Base-by-base conservation (phyloP, 148 eudicot species). In the Mesembryanthemum crystallinum region DNA sequence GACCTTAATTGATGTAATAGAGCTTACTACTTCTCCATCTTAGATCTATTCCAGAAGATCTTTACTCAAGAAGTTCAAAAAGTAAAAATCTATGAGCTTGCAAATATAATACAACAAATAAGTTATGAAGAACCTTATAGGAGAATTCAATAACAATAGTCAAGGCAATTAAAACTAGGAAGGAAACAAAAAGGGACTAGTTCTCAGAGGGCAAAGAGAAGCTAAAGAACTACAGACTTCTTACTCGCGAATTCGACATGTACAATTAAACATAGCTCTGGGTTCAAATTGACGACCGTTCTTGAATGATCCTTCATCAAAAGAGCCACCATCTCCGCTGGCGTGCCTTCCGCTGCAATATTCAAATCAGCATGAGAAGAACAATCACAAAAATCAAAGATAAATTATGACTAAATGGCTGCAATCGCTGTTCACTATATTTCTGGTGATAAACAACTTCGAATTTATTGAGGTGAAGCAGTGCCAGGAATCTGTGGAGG, bases 321-420 rank as follows among this genome's bases (percentile, higher is more conserved):
- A 90, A 90, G 9, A 84, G 80, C 95, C 96, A 91, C 91, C 91
- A 87, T 80, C 90, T 75, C 47, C 86, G 75, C 66, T 75, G 85
- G 47, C 85, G 69, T 30, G 81, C 68, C 54, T 82, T 83, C 72
- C 73, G 72, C 89, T 85, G 86, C 74, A 83, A 49, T 17, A 78
- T n/a, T 75, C 8, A 25, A 25, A 77, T 42, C 54, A 82, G 18
- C 45, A 67, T 30, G 60, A 21, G 60, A 66, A 10, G 18, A 3
- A 62, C 30, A 7, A 70, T 14, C n/a, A n/a, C 43, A 24, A 58
- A 51, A 45, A 23, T 4, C 63, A 17, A 11, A 27, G 4, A 73
- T 39, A 45, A 20, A 47, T 20, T 1, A 28, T 33, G 35, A 62
- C 21, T 8, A 47, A 5, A 47, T 15, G 12, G 52, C 0, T 47